Evolutionary conservation across 805 yeast species (phyloP).

Genomic region (Kregervanrija pseudodelftensis): DNA sequence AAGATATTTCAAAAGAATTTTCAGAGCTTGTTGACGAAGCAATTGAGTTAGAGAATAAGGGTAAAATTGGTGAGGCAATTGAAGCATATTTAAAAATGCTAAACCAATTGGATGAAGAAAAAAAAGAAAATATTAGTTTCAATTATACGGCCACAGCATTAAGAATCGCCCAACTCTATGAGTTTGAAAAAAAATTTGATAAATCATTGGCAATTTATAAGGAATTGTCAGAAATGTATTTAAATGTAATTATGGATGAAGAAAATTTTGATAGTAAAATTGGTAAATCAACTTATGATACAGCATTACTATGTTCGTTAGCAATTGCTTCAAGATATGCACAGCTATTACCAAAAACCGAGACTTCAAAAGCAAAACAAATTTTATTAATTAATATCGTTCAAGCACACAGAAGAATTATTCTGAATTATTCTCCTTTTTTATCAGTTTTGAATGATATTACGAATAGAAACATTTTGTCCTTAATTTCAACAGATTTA

Average conservation of each 20-base stretch:
- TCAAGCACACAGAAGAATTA: conserved; percentile 18
- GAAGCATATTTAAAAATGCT: conserved; percentile 65
- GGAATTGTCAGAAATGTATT: conserved; percentile 9
- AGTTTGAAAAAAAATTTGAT: conserved; percentile 26
- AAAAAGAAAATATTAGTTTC: conserved; percentile 50
- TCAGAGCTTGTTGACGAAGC: conserved; percentile 7
- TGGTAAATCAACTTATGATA: conserved; percentile 9
- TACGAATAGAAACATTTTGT: conserved; percentile 11
- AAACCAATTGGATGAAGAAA: conserved; percentile 47
- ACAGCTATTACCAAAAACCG: conserved; percentile 15
- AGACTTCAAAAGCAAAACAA: conserved; percentile 16
- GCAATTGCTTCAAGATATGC: conserved; percentile 19
- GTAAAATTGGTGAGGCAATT: conserved; percentile 58
- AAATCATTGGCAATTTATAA: conserved; percentile 23
- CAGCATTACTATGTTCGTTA: conserved; percentile 15
- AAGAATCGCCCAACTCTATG: conserved; percentile 79
- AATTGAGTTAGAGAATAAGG: conserved; percentile 19
- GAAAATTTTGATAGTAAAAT: conserved; percentile 5
- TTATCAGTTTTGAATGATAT: conserved; percentile 15
- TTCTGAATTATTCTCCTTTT: conserved; percentile 21
- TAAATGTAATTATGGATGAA: conserved; percentile 7
- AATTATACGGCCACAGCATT: conserved; percentile 84
- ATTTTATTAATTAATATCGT: conserved; percentile 16
- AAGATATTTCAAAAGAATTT: conserved; percentile 10
- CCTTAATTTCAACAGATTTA: conserved; percentile 9